Percentiles rank a stretch among this genome's conserved stretches.
Evolutionary conservation across 139 green algal species (phyloP).

Genomic region (Haematococcus lacustris): DNA sequence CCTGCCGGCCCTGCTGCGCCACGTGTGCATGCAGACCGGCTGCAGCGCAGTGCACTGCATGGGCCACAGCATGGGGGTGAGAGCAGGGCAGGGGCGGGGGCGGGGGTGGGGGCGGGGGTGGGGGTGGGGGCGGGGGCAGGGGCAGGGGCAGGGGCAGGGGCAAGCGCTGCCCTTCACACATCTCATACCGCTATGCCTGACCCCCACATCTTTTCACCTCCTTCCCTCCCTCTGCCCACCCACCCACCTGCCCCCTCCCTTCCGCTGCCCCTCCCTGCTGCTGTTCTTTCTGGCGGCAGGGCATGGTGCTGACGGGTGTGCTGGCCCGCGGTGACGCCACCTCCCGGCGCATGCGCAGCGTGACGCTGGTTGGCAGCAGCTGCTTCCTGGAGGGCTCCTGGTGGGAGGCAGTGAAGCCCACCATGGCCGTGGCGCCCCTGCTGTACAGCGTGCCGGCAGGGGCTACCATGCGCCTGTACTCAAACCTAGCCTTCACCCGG

Average conservation of each 20-base stretch:
- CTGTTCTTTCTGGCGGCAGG: no score
- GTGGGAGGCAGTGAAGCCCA: slow-evolving; percentile 19
- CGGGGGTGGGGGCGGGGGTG: no score
- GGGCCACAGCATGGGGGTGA: slow-evolving; percentile 28
- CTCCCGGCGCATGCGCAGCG: slow-evolving; percentile 23
- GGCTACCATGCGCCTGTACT: slow-evolving; percentile 14
- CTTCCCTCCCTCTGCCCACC: no score
- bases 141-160: no score
- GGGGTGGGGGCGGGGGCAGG: no score
- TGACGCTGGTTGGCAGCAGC: slow-evolving; percentile 19
- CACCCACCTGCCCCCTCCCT: no score
- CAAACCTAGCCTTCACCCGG: slow-evolving; percentile 7
- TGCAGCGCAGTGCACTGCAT: slow-evolving; percentile 1
- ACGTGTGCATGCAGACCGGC: slow-evolving; percentile 22
- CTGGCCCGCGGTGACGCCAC: slow-evolving; percentile 25
- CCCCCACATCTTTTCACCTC: no score
- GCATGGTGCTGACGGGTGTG: slow-evolving; percentile 40
- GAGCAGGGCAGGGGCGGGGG: no score
- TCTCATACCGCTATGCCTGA: no score
- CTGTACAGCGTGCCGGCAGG: slow-evolving; percentile 25
- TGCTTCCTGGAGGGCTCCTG: slow-evolving; percentile 34
- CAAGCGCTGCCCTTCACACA: no score
- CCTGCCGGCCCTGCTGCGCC: slow-evolving; percentile 25
- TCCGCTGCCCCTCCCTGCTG: no score
- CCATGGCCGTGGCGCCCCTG: slow-evolving; percentile 10